Evolutionary conservation across 176 grass and related monocot genomes (phyloP), one percentile per base, ranked within the genome.

Genomic region (Juncus effusus): DNA sequence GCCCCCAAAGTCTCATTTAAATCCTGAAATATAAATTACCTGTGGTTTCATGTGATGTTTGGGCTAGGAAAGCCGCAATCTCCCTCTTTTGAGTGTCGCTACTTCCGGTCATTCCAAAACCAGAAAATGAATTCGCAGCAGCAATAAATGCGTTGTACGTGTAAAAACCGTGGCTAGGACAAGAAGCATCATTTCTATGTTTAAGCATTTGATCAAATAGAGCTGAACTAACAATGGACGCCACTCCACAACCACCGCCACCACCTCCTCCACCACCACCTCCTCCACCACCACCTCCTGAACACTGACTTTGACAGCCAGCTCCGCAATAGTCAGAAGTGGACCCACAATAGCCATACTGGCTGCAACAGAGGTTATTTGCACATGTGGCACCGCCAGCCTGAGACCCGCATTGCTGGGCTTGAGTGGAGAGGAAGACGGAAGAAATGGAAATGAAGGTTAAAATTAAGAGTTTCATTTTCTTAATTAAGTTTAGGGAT

Each of bases 151-250:
- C 78, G n/a, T 47, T 3, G 75, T 89, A 85, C 4, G 60, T 79
- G 75, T 78, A 88, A 73, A 88, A 88, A 10, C 81, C 81, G 0
- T 63, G 16, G 7, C 73, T 80, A 3, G 2, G 40, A 42, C 81
- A 88, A 3, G 19, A 14, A 0, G 2, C 16, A 4, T 84, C 81
- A 69, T 88, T 74, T 63, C 81, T 81, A 63, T 84, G 74, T 37
- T 70, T 61, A 6, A 88, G 81, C 69, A 88, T 80, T 42, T 52
- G 38, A 0, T 88, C 74, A 56, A 88, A 88, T 4, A 78, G 9
- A 16, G 74, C n/a, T 3, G 5, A 55, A 1, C 77, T 56, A 16
- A 89, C 2, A 14, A 89, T 38, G 51, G 86, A 84, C 13, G 61
- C 61, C 0, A 82, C 87, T 9, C 74, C 74, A 52, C 13, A 12